Base-by-base conservation (phyloP, 2,329 filamentous ascomycete genomes). In the Aspergillus carbonarius region DNA sequence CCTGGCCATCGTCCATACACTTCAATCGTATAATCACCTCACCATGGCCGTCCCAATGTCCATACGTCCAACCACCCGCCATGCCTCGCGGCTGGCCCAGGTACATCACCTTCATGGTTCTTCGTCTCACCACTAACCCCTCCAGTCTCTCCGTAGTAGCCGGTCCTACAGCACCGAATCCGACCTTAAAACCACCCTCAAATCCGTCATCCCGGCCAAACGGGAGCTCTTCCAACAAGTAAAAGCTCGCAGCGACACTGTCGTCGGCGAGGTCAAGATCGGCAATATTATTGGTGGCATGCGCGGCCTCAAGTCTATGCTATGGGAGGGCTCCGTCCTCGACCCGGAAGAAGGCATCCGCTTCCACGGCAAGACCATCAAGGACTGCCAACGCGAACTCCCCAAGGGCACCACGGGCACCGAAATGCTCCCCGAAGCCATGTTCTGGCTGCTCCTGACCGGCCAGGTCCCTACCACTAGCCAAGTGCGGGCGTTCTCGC, bases 401-500 rank as follows among this genome's bases (percentile, higher is more conserved):
- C 93, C 95, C 74, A 98, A 97, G 83, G 95, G 93, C 67, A 92
- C 85, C 60, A 86, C 90, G 2, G 76, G 93, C 70, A 96, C 92
- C 5, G 93, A 98, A 80, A 99, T 98, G 95, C 85, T 98, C 12
- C 95, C 95, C 49, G 95, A 99, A 79, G 88, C 93, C 77, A 99
- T 99, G 95, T 99, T 99, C 84, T 99, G 95, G 95, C 87, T 98
- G 42, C 87, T 99, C 52, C 83, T 99, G 68, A 99, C 95, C 9
- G 95, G 95, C 60, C 85, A 96, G 77, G 90, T 98, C 20, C 95
- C 95, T 23, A 91, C 90, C 1, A 89, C 88, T 20, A 81, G 81
- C 62, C 95, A 99, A 78, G 86, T 95, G 63, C 90, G 93, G 69
- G 82, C 79, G 46, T 87, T 99, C 69, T 96, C 92, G 48, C 86